These are phyloP conservation scores for Pichia sp. DNA, from an alignment of 1,139 yeast species.

Conservation along the genomic window DNA sequence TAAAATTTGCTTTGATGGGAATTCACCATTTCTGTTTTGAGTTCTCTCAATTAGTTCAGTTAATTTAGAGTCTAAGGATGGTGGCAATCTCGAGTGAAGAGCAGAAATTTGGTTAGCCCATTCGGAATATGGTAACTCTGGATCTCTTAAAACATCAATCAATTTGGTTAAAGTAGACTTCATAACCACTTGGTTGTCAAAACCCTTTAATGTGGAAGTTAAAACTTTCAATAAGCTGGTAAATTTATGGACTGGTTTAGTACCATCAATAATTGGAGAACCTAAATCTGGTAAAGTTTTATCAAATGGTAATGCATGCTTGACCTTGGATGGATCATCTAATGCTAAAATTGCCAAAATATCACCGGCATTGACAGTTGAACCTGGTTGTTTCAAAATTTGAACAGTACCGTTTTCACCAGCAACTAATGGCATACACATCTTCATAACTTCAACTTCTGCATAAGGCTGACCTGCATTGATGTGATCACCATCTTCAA, in stretches of 20 bases:
- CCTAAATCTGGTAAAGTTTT: conserved; percentile 91
- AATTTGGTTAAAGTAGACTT: conserved; percentile 67
- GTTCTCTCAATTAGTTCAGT: conserved; percentile 59
- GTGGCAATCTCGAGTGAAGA: conserved; percentile 81
- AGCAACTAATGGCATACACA: conserved; percentile 91
- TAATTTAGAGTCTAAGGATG: conserved; percentile 63
- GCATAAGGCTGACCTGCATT: conserved; percentile 91
- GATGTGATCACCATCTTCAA: conserved; percentile 93
- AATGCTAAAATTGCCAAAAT: conserved; percentile 88
- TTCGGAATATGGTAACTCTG: conserved; percentile 84
- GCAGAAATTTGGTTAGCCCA: conserved; percentile 87
- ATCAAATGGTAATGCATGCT: conserved; percentile 92
- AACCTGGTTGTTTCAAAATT: conserved; percentile 95
- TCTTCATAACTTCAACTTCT: conserved; percentile 98
- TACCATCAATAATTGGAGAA: conserved; percentile 72
- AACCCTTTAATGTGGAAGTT: conserved; percentile 77
- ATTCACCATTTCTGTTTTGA: conserved; percentile 63
- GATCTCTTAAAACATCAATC: conserved; percentile 64
- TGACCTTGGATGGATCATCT: conserved; percentile 95
- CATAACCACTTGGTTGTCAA: conserved; percentile 93
- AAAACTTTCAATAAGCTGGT: conserved; percentile 50
- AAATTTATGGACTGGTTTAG: conserved; percentile 76
- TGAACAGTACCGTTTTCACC: conserved; percentile 92
- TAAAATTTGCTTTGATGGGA: conserved; percentile 83
- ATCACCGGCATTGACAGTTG: conserved; percentile 93